Conservation (phyloP, 2,329 filamentous ascomycete genomes). For the Ceratocystis cacaofunesta region DNA sequence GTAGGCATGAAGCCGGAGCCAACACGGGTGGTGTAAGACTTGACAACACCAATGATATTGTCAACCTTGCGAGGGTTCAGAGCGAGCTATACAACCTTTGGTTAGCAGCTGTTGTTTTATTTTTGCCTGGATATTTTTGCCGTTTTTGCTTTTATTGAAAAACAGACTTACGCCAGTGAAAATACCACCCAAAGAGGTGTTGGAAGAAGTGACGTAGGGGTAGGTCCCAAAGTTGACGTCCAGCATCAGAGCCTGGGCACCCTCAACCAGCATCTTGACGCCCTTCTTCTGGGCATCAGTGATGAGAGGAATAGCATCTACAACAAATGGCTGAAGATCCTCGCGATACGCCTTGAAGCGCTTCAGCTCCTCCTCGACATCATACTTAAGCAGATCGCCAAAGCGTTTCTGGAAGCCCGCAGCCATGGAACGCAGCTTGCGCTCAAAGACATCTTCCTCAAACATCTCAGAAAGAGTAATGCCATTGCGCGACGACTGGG, state of each 20-base stretch:
- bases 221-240: slow-evolving; percentile 41
- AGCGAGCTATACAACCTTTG: slow-evolving; percentile 17
- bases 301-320: slow-evolving; percentile 54
- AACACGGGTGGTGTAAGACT: slow-evolving; percentile 45
- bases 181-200: slow-evolving; percentile 21
- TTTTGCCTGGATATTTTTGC: not conserved
- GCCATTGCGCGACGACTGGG: slow-evolving; percentile 39
- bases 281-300: slow-evolving; percentile 43
- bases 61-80: slow-evolving; percentile 39
- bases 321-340: slow-evolving; percentile 43
- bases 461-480: slow-evolving; percentile 55
- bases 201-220: slow-evolving; percentile 22
- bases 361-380: slow-evolving; percentile 54
- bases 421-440: slow-evolving; percentile 47
- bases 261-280: slow-evolving; percentile 51
- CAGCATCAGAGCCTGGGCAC: slow-evolving; percentile 46
- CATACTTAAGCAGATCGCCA: slow-evolving; percentile 48
- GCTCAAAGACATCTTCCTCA: slow-evolving; percentile 49
- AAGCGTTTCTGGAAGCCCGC: slow-evolving; percentile 52
- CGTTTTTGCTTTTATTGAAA: not conserved
- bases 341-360: slow-evolving; percentile 44
- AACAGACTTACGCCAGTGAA: slow-evolving; percentile 19
- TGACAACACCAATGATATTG: slow-evolving; percentile 48
- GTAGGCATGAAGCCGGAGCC: slow-evolving; percentile 48
- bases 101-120: slow-evolving; percentile 6